Conservation (phyloP, 2,329 filamentous ascomycete species). For the Lojkania enalia region DNA sequence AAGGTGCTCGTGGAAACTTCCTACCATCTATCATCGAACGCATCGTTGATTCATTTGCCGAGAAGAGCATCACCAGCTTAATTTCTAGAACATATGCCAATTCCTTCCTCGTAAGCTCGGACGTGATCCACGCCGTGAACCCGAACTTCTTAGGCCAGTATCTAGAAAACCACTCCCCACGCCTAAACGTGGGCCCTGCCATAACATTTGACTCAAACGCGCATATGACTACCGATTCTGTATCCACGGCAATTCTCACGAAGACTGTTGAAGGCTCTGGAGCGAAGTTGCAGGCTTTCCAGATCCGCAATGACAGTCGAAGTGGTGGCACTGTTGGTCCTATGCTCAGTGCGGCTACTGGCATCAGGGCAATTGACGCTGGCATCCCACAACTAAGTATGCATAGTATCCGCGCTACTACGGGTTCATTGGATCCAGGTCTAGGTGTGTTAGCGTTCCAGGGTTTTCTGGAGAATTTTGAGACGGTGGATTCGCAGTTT, state of each 20-base stretch:
- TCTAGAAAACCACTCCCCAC: conserved; percentile 80
- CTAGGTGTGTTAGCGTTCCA: conserved; percentile 86
- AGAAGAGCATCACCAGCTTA: conserved; percentile 54
- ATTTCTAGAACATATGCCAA: conserved; percentile 84
- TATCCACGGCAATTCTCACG: conserved; percentile 79
- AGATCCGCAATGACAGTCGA: conserved; percentile 89
- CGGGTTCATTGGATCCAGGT: conserved; percentile 81
- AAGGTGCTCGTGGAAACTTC: conserved; percentile 90
- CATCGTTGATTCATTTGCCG: conserved; percentile 69
- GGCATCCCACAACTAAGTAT: conserved; percentile 91
- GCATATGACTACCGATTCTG: conserved; percentile 92
- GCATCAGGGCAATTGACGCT: conserved; percentile 81
- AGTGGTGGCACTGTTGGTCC: conserved; percentile 95
- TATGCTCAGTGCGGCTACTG: conserved; percentile 78
- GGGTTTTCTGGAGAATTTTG: conserved; percentile 85
- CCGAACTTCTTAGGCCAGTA: conserved; percentile 89
- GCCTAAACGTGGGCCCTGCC: conserved; percentile 84
- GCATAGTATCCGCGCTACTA: conserved; percentile 90
- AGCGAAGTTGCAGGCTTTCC: conserved; percentile 79
- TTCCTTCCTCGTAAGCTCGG: conserved; percentile 88
- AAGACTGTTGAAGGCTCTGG: conserved; percentile 74
- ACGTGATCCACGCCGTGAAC: conserved; percentile 92
- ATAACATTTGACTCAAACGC: conserved; percentile 84
- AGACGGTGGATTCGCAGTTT: conserved; percentile 83
- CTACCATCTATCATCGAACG: conserved; percentile 80